Base-by-base conservation (phyloP, 805 yeast species). In the Starmerella floris region DNA sequence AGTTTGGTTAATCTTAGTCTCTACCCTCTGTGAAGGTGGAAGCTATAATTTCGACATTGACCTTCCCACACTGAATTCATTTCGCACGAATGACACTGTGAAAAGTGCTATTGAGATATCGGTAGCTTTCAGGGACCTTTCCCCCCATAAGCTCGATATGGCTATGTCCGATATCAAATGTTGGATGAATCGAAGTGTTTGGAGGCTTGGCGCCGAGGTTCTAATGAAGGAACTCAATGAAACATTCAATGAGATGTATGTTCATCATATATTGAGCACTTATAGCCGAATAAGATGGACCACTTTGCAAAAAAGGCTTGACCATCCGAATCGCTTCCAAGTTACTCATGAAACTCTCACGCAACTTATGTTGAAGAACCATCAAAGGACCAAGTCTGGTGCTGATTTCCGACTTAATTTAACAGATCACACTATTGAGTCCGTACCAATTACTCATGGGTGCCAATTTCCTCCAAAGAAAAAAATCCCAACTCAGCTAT, bases 1-100 rank as follows among this genome's bases (percentile, higher is more conserved):
- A 2, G 25, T 32, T 3, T 23, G 41, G 30, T 34, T 44, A 22
- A 22, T 44, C 8, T 26, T 44, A 2, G 41, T 40, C 2, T 31
- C 41, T 8, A 28, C 41, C 1, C 28, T 17, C 3, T 20, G 32
- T 6, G 46, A 41, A 2, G 35, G 17, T 6, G 42, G 45, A 10
- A 8, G 25, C 9, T 42, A 20, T 20, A 26, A 42, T 17, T 28
- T 35, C 4, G 3, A 19, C 15, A 5, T 27, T 5, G 39, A 30
- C 15, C 17, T 30, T 9, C 32, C 32, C 15, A 30, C 32, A 13
- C 15, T 30, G 15, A 9, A n/a, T 13, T 5, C 32, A 30, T n/a
- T 30, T 6, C 32, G 17, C 15, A 6, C 17, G 6, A 16, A 30
- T 10, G 17, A n/a, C 6, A 6, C 17, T 11, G 15, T 30, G 6